Evolutionary conservation across 1,284 basidiomycete species (phyloP), one percentile per base, ranked within the genome.

Genomic region (Farysia itapuensis): DNA sequence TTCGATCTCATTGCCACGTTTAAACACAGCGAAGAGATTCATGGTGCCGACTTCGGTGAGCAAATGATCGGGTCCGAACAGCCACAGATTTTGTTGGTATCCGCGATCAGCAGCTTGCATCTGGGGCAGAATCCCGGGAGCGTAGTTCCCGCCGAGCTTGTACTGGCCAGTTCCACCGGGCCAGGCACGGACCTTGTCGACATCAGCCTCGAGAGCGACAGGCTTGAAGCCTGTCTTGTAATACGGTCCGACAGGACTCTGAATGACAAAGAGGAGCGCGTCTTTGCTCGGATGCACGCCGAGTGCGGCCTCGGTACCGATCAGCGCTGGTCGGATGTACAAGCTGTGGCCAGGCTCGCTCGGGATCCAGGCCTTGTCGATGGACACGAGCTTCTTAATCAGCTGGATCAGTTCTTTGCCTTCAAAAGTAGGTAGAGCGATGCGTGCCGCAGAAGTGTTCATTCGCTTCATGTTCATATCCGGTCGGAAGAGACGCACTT

Each of bases 221-320:
- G 94, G 94, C 79, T 98, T 97, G 82, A 96, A 96, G 8, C 94
- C 94, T 28, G 86, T 80, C 38, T 90, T 86, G 78, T 94, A 98
- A 79, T 97, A 99, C 2, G 94, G 93, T 14, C 50, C 54, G 1
- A 63, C 90, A 28, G 91, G 92, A 65, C 86, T 89, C 75, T 86
- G 86, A 71, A 98, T 97, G 44, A 98, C 92, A 74, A 91, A 97
- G 24, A 98, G 83, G 14, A 97, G 83, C 0, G 93, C 92, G 64
- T 94, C 88, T 40, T 82, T 85, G 1, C 90, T 88, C 6, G 93
- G 90, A 39, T 85, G 83, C 25, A 98, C 89, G 24, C 94, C 92
- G 34, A 98, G 84, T 0, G 87, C 85, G 36, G 84, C 84, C 69
- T 95, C 90, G 4, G 89, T 95, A 23, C 91, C 94, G 64, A 98